A percentile compares a stretch with the other conserved stretches of the same genome.
Conservation (phyloP, 495 filamentous ascomycete genomes). For the Podospora didyma region DNA sequence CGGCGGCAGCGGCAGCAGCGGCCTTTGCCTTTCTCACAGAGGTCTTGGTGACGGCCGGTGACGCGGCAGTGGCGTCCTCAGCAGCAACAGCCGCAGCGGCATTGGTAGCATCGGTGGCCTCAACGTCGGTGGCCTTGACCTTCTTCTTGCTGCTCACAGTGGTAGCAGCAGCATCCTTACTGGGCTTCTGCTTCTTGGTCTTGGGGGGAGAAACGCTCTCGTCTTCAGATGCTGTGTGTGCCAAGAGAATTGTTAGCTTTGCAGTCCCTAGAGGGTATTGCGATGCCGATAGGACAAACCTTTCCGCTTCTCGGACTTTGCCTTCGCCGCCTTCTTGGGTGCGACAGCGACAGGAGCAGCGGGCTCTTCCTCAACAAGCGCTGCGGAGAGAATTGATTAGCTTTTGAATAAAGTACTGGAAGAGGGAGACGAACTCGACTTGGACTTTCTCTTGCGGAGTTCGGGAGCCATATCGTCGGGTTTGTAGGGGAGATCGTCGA, state of each 20-base stretch:
- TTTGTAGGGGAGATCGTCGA: neutral
- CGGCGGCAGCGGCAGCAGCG: neutral
- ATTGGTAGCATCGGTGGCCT: neutral
- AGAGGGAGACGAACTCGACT: conserved; percentile 48
- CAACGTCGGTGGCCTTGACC: conserved; percentile 2
- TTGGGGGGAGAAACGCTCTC: conserved; percentile 42
- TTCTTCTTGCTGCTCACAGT: conserved; percentile 6
- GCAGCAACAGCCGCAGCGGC: conserved; percentile 1
- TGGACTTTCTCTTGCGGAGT: conserved; percentile 67
- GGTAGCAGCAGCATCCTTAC: conserved; percentile 5
- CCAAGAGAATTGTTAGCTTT: neutral
- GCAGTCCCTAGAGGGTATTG: neutral
- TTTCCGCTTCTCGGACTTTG: conserved; percentile 49
- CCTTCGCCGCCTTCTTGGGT: conserved; percentile 46
- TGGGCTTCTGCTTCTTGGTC: conserved; percentile 36
- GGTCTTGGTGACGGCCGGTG: neutral
- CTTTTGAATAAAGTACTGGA: neutral
- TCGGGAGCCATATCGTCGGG: conserved; percentile 61
- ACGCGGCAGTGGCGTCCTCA: conserved; percentile 12
- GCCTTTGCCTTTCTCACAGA: conserved; percentile 3
- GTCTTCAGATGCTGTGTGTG: conserved; percentile 17
- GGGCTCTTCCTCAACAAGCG: conserved; percentile 46
- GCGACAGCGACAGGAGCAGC: conserved; percentile 22
- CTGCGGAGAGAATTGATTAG: conserved; percentile 31
- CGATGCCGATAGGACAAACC: conserved; percentile 28